These are phyloP conservation scores for Elaphomyces granulatus DNA, from an alignment of 495 filamentous ascomycete genomes.

Conservation along the genomic window DNA sequence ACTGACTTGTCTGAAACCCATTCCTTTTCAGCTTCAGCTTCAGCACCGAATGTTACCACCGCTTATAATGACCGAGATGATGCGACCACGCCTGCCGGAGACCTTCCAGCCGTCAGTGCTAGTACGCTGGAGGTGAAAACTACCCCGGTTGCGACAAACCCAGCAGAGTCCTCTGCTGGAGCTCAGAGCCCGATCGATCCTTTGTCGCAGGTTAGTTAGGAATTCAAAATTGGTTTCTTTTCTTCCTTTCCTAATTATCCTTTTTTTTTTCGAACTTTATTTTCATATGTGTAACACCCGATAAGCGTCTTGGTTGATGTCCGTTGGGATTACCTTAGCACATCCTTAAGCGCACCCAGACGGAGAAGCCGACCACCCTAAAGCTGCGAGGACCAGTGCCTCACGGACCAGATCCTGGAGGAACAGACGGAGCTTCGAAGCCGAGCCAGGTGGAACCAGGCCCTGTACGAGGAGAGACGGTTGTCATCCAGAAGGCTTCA, in stretches of 20 bases:
- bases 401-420: conserved; percentile 38
- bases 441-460: conserved; percentile 22
- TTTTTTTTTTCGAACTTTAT: conserved; percentile 7
- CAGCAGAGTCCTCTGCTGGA: not conserved
- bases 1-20: no score
- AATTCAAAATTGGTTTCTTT: not conserved
- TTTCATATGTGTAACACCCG: not conserved
- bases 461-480: conserved; percentile 23
- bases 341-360: conserved; percentile 74
- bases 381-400: conserved; percentile 46
- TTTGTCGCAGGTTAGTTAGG: conserved; percentile 36
- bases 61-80: not conserved
- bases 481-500: conserved; percentile 26
- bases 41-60: not conserved
- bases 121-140: not conserved
- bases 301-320: conserved; percentile 8
- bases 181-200: conserved; percentile 36
- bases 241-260: no score
- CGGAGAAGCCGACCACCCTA: conserved; percentile 51
- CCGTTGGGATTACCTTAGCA: conserved; percentile 32
- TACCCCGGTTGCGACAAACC: not conserved
- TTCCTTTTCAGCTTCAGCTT: not conserved
- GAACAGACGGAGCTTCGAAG: conserved; percentile 28
- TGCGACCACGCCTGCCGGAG: not conserved
- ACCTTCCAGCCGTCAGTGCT: not conserved